Conservation (phyloP, 805 yeast genomes). For the Barnettozyma vustinii region DNA sequence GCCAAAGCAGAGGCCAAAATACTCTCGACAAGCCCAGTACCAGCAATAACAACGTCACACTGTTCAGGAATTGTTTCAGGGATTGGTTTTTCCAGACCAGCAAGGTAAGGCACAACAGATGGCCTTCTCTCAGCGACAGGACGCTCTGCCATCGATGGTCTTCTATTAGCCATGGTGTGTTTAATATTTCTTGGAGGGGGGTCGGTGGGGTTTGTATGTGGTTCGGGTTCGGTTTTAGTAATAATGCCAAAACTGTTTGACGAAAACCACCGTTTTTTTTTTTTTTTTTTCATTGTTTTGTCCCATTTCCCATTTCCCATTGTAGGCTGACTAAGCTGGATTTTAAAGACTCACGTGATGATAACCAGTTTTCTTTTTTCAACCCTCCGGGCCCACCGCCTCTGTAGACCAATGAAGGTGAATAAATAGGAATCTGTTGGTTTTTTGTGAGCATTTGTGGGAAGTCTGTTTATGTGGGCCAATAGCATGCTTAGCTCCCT, state of each 20-base stretch:
- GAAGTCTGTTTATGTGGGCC: too few species aligned
- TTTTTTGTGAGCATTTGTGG: too few species aligned
- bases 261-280: not conserved
- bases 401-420: too few species aligned
- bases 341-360: not conserved
- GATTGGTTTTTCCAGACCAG: constrained; percentile 73
- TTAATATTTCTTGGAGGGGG: too few species aligned
- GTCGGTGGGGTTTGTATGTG: too few species aligned
- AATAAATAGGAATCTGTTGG: too few species aligned
- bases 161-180: constrained; percentile 31
- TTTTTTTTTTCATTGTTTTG: too few species aligned
- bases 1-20: constrained; percentile 90
- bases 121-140: constrained; percentile 42
- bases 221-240: not conserved
- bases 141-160: constrained; percentile 65
- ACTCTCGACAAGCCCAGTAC: constrained; percentile 88
- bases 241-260: not conserved
- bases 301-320: too few species aligned
- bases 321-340: not conserved
- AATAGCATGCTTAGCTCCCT: too few species aligned
- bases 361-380: not conserved
- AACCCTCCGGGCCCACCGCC: not conserved
- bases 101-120: constrained; percentile 56
- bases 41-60: constrained; percentile 86
- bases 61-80: constrained; percentile 56